A percentile compares a stretch with the other conserved stretches of the same genome.
These are phyloP conservation scores for Spencermartinsiella ligniputridi DNA, from an alignment of 1,139 yeast species.

Conservation along the genomic window DNA sequence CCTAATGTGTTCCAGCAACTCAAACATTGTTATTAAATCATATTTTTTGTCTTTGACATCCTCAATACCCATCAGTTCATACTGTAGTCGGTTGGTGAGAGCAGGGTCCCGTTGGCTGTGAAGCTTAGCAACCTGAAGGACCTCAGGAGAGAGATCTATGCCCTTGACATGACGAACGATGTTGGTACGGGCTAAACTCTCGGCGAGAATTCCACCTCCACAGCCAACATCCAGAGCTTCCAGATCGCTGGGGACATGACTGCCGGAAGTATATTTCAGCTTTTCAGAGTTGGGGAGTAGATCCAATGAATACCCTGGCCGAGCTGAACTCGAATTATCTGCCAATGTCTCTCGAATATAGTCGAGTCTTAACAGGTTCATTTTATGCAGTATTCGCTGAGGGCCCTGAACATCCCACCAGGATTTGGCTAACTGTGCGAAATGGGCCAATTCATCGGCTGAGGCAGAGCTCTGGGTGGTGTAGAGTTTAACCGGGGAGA, in stretches of 20 bases:
- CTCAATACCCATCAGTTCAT: conserved; percentile 60
- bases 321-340: conserved; percentile 31
- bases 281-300: conserved; percentile 55
- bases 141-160: conserved; percentile 80
- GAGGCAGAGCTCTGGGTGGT: conserved; percentile 20
- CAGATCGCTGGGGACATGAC: conserved; percentile 38
- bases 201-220: conserved; percentile 93
- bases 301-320: conserved; percentile 72
- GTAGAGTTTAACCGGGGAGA: too few relatives aligned
- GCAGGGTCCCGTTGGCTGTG: conserved; percentile 67
- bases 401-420: conserved; percentile 99
- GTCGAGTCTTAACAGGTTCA: conserved; percentile 88
- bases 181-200: conserved; percentile 70
- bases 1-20: conserved; percentile 90
- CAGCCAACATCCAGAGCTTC: conserved; percentile 86
- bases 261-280: conserved; percentile 49
- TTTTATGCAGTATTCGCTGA: conserved; percentile 86
- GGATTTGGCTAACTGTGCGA: conserved; percentile 73
- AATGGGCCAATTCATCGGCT: conserved; percentile 65
- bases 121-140: conserved; percentile 67
- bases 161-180: conserved; percentile 62
- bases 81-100: conserved; percentile 44
- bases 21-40: conserved; percentile 87
- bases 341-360: conserved; percentile 61
- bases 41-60: conserved; percentile 42